Percentiles rank a stretch among this genome's conserved stretches.
Conservation (phyloP, 345 rosid species). For the Gossypium sturtianum region DNA sequence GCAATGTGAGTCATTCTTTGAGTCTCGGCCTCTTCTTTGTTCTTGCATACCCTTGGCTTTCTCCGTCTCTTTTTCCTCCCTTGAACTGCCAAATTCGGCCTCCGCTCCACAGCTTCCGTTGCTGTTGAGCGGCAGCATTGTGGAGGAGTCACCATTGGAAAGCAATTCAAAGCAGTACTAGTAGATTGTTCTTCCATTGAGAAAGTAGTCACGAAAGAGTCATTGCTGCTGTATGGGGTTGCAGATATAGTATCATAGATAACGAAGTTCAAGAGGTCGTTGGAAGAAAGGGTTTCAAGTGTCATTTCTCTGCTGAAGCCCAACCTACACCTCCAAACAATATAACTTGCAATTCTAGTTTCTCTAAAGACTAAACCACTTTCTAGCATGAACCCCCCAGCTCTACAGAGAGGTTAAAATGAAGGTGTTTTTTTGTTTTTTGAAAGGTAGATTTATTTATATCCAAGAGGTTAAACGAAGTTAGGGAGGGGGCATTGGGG, state of each 20-base stretch:
- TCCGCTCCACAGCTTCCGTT: conserved; percentile 3
- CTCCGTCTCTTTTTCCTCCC: conserved; percentile 68
- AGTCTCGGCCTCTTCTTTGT: conserved; percentile 78
- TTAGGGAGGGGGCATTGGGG: not conserved
- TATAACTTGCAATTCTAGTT: not conserved
- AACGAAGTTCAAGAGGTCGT: conserved; percentile 54
- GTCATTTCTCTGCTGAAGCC: conserved; percentile 27
- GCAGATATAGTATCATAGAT: conserved; percentile 63
- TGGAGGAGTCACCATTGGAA: conserved; percentile 12
- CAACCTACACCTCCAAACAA: not conserved
- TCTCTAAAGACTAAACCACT: not conserved
- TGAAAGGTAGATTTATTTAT: not conserved
- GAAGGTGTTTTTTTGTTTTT: not conserved
- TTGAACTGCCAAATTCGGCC: conserved; percentile 27
- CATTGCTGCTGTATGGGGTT: conserved; percentile 35
- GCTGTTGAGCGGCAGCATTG: conserved; percentile 3
- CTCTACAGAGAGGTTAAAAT: not conserved
- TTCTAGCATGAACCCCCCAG: not conserved
- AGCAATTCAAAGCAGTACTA: conserved; percentile 16
- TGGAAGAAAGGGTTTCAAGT: conserved; percentile 61
- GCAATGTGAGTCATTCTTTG: conserved; percentile 93
- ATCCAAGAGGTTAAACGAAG: not conserved
- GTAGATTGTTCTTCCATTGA: conserved; percentile 19
- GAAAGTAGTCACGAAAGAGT: conserved; percentile 17
- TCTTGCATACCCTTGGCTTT: conserved; percentile 71